Conservation (phyloP, 371 early-diverging fungal genomes). For the Mortierella sp. region DNA sequence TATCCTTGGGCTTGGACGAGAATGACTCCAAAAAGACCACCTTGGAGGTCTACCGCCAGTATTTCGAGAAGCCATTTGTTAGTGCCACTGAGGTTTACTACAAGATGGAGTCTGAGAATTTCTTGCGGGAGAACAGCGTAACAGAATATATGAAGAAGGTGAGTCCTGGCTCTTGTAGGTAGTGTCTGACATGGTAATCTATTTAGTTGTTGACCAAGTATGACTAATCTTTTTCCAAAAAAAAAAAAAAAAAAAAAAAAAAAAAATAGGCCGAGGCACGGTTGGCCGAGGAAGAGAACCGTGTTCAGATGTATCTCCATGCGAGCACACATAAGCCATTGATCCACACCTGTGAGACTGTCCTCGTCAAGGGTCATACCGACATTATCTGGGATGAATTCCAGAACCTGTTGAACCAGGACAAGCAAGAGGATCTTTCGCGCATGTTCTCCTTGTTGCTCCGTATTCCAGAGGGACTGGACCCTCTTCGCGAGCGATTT, state of each 20-base stretch:
- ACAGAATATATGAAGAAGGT: slow-evolving; percentile 95
- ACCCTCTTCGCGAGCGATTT: slow-evolving; percentile 82
- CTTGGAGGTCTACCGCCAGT: slow-evolving; percentile 86
- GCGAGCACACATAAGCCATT: slow-evolving; percentile 79
- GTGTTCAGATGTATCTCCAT: slow-evolving; percentile 90
- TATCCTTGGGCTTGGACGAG: slow-evolving; percentile 85
- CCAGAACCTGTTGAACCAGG: slow-evolving; percentile 83
- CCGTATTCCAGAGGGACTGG: slow-evolving; percentile 85
- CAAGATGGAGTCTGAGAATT: slow-evolving; percentile 84
- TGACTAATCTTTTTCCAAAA: background rate
- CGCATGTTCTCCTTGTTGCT: slow-evolving; percentile 86
- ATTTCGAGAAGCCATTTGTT: slow-evolving; percentile 86
- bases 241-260: background rate
- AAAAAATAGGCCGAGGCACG: slow-evolving; percentile 76
- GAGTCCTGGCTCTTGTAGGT: background rate
- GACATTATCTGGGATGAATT: slow-evolving; percentile 89
- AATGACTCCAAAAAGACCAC: slow-evolving; percentile 82
- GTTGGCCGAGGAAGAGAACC: slow-evolving; percentile 88
- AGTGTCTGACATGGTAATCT: background rate
- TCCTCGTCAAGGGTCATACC: slow-evolving; percentile 85
- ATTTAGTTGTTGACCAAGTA: background rate
- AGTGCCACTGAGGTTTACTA: slow-evolving; percentile 87
- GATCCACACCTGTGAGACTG: slow-evolving; percentile 82
- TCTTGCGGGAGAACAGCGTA: slow-evolving; percentile 86
- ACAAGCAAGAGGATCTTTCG: slow-evolving; percentile 88